These are phyloP conservation scores for Ophiostoma piceae DNA, from an alignment of 2,329 filamentous ascomycete species.

Conservation along the genomic window DNA sequence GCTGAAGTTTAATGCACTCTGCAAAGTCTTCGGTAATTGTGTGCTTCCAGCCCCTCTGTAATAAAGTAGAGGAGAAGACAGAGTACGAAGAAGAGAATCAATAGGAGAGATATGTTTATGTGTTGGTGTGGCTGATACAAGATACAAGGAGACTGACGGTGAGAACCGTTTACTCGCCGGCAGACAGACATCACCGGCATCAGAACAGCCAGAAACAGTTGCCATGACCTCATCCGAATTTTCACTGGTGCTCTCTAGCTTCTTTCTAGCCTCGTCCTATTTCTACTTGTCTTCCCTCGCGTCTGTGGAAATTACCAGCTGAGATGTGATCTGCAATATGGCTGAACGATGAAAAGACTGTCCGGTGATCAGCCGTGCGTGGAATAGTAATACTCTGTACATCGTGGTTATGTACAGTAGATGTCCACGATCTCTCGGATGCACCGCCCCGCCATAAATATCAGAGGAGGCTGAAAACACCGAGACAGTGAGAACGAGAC, in stretches of 20 bases:
- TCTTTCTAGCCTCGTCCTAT: neutral
- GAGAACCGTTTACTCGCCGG: no score
- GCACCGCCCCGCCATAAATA: neutral
- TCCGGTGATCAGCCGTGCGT: neutral
- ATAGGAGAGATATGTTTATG: no score
- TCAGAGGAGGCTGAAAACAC: neutral
- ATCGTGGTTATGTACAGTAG: no score
- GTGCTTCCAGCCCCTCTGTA: neutral
- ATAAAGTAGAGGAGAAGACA: neutral
- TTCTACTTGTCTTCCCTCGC: slow-evolving; percentile 8
- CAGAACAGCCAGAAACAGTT: no score
- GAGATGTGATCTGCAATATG: slow-evolving; percentile 2
- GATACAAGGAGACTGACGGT: no score
- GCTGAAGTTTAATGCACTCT: slow-evolving; percentile 1
- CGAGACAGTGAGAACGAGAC: neutral
- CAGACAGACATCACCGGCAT: no score
- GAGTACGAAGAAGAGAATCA: no score
- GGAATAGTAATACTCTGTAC: no score
- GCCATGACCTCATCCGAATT: neutral
- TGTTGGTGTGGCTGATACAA: no score
- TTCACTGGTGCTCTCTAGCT: neutral
- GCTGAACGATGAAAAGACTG: neutral
- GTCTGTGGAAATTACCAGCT: neutral
- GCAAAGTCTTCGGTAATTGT: slow-evolving; percentile 8
- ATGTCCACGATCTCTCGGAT: neutral